Conservation (phyloP, 441 rosid species). For the Adansonia madagascariensis region DNA sequence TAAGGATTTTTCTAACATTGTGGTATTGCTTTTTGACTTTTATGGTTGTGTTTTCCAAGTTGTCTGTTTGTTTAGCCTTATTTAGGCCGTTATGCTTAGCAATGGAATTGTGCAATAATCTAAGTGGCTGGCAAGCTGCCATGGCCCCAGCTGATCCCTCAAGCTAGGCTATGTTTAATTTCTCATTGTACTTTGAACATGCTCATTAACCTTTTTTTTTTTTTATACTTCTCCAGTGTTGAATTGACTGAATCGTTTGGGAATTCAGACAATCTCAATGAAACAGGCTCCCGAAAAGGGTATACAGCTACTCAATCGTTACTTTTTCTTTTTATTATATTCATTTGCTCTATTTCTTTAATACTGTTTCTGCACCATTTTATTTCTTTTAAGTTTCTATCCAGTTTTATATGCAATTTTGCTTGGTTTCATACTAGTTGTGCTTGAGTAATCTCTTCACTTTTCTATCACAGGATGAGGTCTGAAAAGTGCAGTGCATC, state of each 20-base stretch:
- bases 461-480: constrained; percentile 42
- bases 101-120: neutral
- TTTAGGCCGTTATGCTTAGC: neutral
- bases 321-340: neutral
- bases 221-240: constrained; percentile 32
- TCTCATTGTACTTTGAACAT: neutral
- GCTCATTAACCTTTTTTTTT: neutral
- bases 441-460: constrained; percentile 1
- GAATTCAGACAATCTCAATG: constrained; percentile 47
- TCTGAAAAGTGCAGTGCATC: constrained; percentile 44
- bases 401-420: neutral
- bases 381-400: neutral
- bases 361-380: neutral
- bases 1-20: neutral
- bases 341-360: neutral
- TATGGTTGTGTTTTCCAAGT: neutral
- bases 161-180: neutral
- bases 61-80: neutral
- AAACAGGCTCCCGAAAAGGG: constrained; percentile 49
- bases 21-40: neutral
- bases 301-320: constrained; percentile 20
- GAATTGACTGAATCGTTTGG: constrained; percentile 52
- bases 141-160: neutral
- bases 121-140: neutral
- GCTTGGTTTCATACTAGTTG: constrained; percentile 11